Conservation (phyloP, 2,329 filamentous ascomycete species). For the Claviceps digitariae region DNA sequence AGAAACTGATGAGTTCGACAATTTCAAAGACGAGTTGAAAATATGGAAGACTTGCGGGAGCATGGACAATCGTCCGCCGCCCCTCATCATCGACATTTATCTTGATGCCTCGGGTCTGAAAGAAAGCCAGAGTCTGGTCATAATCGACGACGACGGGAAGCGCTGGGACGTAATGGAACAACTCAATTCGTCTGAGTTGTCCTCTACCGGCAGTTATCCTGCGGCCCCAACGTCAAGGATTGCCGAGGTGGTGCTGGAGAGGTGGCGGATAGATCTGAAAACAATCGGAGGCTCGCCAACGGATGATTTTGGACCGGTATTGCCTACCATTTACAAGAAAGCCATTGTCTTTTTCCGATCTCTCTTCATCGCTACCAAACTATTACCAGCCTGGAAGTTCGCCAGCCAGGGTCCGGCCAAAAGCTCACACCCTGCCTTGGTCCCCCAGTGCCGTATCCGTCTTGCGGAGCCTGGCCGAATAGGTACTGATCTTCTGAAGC, state of each 20-base stretch:
- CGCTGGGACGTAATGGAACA: conserved; percentile 85
- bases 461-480: conserved; percentile 43
- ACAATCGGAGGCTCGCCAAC: conserved; percentile 30
- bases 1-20: conserved; percentile 83
- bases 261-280: conserved; percentile 79
- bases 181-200: conserved; percentile 49
- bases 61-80: conserved; percentile 62
- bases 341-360: conserved; percentile 89
- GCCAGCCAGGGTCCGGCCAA: conserved; percentile 60
- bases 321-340: conserved; percentile 94
- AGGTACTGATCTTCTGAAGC: conserved; percentile 50
- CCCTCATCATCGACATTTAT: conserved; percentile 82
- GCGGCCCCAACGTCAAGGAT: conserved; percentile 29
- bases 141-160: conserved; percentile 79
- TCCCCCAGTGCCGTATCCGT: conserved; percentile 67
- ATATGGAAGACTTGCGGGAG: conserved; percentile 73
- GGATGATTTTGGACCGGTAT: conserved; percentile 45
- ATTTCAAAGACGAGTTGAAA: conserved; percentile 67
- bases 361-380: conserved; percentile 66
- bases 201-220: conserved; percentile 30
- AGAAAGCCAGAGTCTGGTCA: conserved; percentile 73
- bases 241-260: conserved; percentile 73
- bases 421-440: conserved; percentile 51
- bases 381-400: conserved; percentile 80
- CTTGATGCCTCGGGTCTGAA: conserved; percentile 68